These are phyloP conservation scores for Malbranchea cinnamomea DNA, from an alignment of 2,329 filamentous ascomycete species.

Conservation along the genomic window DNA sequence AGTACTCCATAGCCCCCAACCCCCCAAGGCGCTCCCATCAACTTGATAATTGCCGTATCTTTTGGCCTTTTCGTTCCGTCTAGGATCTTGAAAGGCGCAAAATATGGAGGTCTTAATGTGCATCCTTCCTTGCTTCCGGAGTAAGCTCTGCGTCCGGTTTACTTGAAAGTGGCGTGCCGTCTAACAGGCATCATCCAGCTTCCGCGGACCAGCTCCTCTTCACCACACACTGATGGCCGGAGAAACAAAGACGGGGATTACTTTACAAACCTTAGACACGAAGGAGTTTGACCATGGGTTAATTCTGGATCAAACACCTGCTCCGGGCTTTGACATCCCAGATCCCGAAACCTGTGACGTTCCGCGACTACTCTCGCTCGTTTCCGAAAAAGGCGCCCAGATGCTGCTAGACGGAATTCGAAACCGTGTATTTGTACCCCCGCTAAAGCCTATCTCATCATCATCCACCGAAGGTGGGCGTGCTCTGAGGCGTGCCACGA, in stretches of 20 bases:
- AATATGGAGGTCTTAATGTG: conserved; percentile 81
- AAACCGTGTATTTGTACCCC: conserved; percentile 49
- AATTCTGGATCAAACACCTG: conserved; percentile 55
- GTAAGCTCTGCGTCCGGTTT: conserved; percentile 30
- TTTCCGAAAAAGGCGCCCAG: conserved; percentile 51
- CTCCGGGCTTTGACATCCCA: conserved; percentile 33
- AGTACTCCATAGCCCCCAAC: conserved; percentile 36
- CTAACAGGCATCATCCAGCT: conserved; percentile 31
- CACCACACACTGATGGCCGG: conserved; percentile 63
- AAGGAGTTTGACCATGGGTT: conserved; percentile 62
- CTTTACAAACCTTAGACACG: conserved; percentile 73
- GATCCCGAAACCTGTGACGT: conserved; percentile 40
- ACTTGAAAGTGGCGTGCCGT: conserved; percentile 2
- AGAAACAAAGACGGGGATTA: conserved; percentile 52
- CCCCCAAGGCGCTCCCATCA: conserved; percentile 35
- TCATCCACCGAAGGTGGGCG: conserved; percentile 15
- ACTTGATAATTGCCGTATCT: conserved; percentile 81
- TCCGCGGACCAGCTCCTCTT: conserved; percentile 74
- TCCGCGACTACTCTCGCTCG: conserved; percentile 33
- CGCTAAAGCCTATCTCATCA: conserved; percentile 28
- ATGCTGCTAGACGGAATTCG: conserved; percentile 56
- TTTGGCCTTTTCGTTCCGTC: conserved; percentile 82
- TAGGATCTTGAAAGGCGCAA: conserved; percentile 52
- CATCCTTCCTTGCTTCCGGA: conserved; percentile 85
- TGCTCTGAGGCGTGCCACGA: conserved; percentile 46